phyloP scores from a whole-genome alignment of 2,329 filamentous ascomycete genomes.

The Thelonectria olida region DNA sequence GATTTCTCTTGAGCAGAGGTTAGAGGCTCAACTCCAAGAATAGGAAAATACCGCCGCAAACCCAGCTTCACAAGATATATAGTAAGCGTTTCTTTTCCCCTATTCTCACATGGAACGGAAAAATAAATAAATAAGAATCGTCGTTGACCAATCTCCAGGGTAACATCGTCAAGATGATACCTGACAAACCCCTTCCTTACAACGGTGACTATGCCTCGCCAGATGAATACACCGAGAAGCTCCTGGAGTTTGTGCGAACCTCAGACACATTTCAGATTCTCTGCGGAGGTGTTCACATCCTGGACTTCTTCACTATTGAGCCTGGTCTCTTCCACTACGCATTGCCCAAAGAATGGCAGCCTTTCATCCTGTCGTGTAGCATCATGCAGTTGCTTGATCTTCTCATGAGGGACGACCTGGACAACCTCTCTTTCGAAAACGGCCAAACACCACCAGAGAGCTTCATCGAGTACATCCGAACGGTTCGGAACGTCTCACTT shows the following conservation, averaged over 20 bases:
- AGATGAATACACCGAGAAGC: constrained; percentile 81
- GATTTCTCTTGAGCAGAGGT: too few relatives aligned
- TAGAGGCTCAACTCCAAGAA: too few relatives aligned
- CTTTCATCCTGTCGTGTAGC: constrained; percentile 76
- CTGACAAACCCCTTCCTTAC: constrained; percentile 71
- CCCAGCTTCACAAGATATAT: too few relatives aligned
- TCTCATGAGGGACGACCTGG: constrained; percentile 80
- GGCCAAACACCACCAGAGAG: constrained; percentile 57
- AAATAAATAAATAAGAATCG: too few relatives aligned
- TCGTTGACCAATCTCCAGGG: constrained; percentile 29
- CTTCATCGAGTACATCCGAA: constrained; percentile 76
- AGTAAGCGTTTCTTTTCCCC: too few relatives aligned
- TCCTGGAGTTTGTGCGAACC: constrained; percentile 79
- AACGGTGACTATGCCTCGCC: constrained; percentile 73
- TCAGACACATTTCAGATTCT: constrained; percentile 84
- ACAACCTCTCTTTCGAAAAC: constrained; percentile 40
- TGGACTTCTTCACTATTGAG: constrained; percentile 92
- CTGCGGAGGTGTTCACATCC: constrained; percentile 96
- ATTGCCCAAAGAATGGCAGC: constrained; percentile 82
- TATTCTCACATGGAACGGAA: too few relatives aligned
- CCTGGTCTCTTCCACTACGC: constrained; percentile 83
- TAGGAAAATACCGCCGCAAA: too few relatives aligned
- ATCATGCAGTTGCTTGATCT: constrained; percentile 83
- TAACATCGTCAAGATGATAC: constrained; percentile 52
- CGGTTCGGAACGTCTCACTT: constrained; percentile 76